Evolutionary conservation across 2,329 filamentous ascomycete species (phyloP).

Genomic region (Monilinia fructigena): DNA sequence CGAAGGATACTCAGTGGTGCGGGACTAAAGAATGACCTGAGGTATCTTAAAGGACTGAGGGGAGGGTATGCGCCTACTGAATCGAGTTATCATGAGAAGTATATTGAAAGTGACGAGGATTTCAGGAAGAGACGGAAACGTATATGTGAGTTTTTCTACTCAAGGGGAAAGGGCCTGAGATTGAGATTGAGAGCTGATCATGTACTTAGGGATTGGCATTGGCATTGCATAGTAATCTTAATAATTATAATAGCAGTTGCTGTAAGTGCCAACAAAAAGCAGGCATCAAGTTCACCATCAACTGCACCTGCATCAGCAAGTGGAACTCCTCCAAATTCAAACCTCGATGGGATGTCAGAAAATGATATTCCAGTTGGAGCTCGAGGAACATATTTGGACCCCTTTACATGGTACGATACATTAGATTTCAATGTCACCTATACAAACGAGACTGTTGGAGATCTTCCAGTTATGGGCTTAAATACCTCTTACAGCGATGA

Average conservation of each 20-base stretch:
- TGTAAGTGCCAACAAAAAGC: conserved; percentile 65
- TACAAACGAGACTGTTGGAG: conserved; percentile 79
- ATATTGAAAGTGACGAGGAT: conserved; percentile 21
- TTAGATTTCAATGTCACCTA: conserved; percentile 92
- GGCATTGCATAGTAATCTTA: conserved; percentile 55
- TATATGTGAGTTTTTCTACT: conserved; percentile 51
- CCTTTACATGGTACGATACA: conserved; percentile 89
- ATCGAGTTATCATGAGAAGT: conserved; percentile 16
- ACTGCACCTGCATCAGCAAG: conserved; percentile 25
- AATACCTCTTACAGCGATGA: conserved; percentile 85
- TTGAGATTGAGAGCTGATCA: conserved; percentile 21
- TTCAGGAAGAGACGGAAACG: conserved; percentile 53
- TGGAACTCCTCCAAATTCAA: conserved; percentile 43
- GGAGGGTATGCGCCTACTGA: conserved; percentile 21
- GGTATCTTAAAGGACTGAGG: conserved; percentile 46
- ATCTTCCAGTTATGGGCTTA: conserved; percentile 87
- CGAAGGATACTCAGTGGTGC: conserved; percentile 44
- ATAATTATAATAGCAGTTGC: conserved; percentile 68
- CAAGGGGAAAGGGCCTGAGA: background rate
- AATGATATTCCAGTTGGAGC: conserved; percentile 55
- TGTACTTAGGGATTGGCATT: conserved; percentile 49
- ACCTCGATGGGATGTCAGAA: conserved; percentile 53
- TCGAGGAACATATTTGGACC: conserved; percentile 77
- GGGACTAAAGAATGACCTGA: conserved; percentile 43
- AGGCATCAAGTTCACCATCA: conserved; percentile 39